Evolutionary conservation across 331 rosid species (phyloP).

Genomic region (Quercus tomentella): DNA sequence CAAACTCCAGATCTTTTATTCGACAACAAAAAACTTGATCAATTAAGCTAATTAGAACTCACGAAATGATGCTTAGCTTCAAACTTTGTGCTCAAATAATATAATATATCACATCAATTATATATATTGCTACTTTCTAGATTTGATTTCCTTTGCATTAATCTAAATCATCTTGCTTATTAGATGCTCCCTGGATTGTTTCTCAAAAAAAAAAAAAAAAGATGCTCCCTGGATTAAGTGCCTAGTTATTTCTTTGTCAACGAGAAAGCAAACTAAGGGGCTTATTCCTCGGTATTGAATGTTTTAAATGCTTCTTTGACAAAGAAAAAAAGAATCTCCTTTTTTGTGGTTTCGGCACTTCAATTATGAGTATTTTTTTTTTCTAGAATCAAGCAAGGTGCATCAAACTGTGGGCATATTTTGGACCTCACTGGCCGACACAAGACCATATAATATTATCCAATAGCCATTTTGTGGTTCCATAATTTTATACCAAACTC

Average conservation of each 20-base stretch:
- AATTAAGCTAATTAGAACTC: no score
- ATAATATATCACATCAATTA: background rate
- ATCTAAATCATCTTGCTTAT: background rate
- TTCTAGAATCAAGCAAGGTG: background rate
- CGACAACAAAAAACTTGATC: no score
- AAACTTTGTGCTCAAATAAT: background rate
- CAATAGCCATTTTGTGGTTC: background rate
- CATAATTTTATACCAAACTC: background rate
- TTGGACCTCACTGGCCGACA: constrained; percentile 10
- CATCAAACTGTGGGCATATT: background rate
- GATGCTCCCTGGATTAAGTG: background rate
- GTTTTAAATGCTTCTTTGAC: background rate
- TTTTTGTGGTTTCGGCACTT: background rate
- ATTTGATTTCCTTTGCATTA: background rate
- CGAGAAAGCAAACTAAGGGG: background rate
- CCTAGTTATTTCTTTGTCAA: background rate
- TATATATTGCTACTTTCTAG: background rate
- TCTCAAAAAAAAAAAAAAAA: no score
- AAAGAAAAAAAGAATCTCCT: no score
- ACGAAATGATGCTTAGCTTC: no score
- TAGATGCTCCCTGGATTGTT: background rate
- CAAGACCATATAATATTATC: background rate
- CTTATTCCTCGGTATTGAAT: background rate
- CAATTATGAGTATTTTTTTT: background rate
- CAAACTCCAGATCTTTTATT: no score